Base-by-base conservation (phyloP, 106 monocot species). In the Dendrobium nobile region DNA sequence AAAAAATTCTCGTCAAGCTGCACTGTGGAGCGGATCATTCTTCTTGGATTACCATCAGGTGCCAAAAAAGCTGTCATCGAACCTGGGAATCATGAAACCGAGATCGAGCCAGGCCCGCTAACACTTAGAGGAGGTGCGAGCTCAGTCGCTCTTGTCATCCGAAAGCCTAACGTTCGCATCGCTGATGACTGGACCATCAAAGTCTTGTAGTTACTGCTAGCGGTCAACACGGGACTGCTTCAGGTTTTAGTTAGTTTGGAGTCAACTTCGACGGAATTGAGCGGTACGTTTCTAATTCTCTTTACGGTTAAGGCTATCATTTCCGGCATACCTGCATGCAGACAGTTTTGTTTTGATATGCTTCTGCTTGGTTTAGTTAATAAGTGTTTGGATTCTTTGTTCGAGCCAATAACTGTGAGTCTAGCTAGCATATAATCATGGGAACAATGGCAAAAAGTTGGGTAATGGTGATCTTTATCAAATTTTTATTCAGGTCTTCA, bases 151-250 rank as follows among this genome's bases (percentile, higher is more conserved):
- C 74, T 81, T 28, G 88, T 91, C n/a, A 58, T 99, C 40, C 88
- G 95, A 27, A 92, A 93, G 82, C 99, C 99, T 0, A 89, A 95
- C 77, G 86, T 99, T 37, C 85, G 85, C 1, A 78, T 95, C 11
- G 68, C 80, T 2, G 93, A 99, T 67, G 91, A 95, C 78, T 99
- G 99, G 99, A 87, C 88, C 9, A 41, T 99, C 77, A 88, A 83
- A 75, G 92, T 94, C 67, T 82, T 87, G 81, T 92, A 84, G 81
- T 65, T 65, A 5, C 7, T 65, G 26, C 2, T 8, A 3, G 8
- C 3, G 64, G 24, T 0, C 0, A 3, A 37, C 3, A 37, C 37
- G 64, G 8, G 22, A 19, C n/a, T 64, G 26, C 8, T 45, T 45
- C 45, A 45, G 67, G 67, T n/a, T n/a, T 67, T 26, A 24, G 67